These are phyloP conservation scores for Aspergillus nomiae DNA, from an alignment of 2,329 filamentous ascomycete genomes.

Conservation along the genomic window DNA sequence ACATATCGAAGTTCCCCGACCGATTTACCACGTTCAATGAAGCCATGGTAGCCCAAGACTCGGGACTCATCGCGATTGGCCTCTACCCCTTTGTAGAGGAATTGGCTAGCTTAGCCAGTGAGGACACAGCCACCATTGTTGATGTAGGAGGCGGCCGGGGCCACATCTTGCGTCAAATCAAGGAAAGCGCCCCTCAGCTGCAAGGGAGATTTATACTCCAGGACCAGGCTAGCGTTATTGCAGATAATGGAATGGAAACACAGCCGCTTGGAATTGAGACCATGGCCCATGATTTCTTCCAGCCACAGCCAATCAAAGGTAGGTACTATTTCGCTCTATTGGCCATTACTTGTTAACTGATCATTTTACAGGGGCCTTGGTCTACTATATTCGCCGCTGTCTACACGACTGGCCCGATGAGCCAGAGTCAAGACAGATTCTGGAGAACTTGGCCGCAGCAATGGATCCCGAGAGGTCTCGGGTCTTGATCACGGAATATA, in stretches of 20 bases:
- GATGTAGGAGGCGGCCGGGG: slow-evolving; percentile 25
- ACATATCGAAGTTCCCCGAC: slow-evolving; percentile 15
- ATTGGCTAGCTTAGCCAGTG: slow-evolving; percentile 12
- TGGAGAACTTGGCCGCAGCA: slow-evolving; percentile 22
- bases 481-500: slow-evolving; percentile 30
- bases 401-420: slow-evolving; percentile 33
- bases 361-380: slow-evolving; percentile 22
- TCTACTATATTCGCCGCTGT: slow-evolving; percentile 34
- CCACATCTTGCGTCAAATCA: slow-evolving; percentile 20
- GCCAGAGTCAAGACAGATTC: slow-evolving; percentile 17
- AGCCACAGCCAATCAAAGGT: slow-evolving; percentile 25
- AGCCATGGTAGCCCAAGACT: slow-evolving; percentile 12
- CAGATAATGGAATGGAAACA: slow-evolving; percentile 14
- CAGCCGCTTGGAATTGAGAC: slow-evolving; percentile 16
- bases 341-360: not conserved
- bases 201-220: slow-evolving; percentile 26
- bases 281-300: slow-evolving; percentile 25
- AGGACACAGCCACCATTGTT: slow-evolving; percentile 20
- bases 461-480: slow-evolving; percentile 23
- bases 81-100: slow-evolving; percentile 24
- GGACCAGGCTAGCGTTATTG: slow-evolving; percentile 19
- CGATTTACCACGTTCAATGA: slow-evolving; percentile 18
- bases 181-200: slow-evolving; percentile 8
- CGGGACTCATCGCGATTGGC: slow-evolving; percentile 17
- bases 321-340: not conserved